Evolutionary conservation across 495 filamentous ascomycete genomes (phyloP).

Genomic region (Cryomyces antarcticus): DNA sequence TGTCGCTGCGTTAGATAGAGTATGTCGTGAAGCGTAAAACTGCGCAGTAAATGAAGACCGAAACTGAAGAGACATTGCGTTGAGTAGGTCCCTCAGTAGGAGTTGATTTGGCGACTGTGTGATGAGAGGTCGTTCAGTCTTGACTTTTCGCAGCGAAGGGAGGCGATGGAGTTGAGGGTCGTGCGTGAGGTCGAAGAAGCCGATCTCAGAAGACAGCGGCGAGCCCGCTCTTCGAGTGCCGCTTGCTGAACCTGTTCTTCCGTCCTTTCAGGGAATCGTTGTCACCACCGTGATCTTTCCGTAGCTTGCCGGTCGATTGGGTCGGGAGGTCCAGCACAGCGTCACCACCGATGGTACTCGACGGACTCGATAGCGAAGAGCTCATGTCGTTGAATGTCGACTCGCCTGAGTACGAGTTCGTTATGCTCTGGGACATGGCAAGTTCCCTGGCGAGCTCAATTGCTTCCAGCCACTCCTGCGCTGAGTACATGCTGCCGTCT

Average conservation of each 20-base stretch:
- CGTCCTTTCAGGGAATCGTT: conserved; percentile 38
- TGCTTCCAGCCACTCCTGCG: conserved; percentile 74
- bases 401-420: conserved; percentile 45
- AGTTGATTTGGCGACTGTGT: no score
- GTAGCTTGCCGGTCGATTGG: conserved; percentile 1
- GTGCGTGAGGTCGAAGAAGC: no score
- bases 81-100: no score
- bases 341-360: conserved; percentile 43
- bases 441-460: conserved; percentile 67
- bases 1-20: no score
- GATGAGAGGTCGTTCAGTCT: no score
- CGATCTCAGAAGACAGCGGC: conserved; percentile 60
- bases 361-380: conserved; percentile 51
- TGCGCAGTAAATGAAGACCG: no score
- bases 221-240: conserved; percentile 76
- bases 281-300: conserved; percentile 21
- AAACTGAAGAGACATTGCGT: no score
- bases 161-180: no score
- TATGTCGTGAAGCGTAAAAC: no score
- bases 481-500: conserved; percentile 27
- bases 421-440: conserved; percentile 46
- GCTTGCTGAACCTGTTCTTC: conserved; percentile 62
- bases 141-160: no score
- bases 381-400: conserved; percentile 51
- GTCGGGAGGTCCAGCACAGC: conserved; percentile 1